Percentiles rank a stretch among this genome's conserved stretches.
phyloP scores from a whole-genome alignment of 345 rosid species.

The Rhodamnia rubescens region DNA sequence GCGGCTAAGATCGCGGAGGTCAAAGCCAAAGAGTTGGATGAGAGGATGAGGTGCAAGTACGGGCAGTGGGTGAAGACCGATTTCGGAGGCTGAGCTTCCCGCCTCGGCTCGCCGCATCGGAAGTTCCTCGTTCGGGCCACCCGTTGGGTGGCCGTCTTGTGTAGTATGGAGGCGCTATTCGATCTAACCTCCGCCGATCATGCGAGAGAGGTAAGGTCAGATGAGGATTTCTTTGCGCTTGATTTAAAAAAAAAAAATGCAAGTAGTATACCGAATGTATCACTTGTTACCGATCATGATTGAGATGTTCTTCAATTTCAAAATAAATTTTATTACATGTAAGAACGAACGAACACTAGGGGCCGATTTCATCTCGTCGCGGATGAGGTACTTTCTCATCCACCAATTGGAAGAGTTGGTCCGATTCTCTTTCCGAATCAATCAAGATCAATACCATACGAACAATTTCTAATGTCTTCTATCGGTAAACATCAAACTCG shows the following conservation, averaged over 20 bases:
- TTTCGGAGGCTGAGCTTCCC: slow-evolving; percentile 28
- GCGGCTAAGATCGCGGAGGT: slow-evolving; percentile 25
- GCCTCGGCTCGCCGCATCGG: not conserved
- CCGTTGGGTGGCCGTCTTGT: slow-evolving; percentile 12
- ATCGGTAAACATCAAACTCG: not conserved
- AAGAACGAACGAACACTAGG: not conserved
- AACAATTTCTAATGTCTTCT: too few species aligned
- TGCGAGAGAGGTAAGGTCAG: not conserved
- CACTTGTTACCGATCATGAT: not conserved
- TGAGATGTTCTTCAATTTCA: not conserved
- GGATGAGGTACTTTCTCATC: not conserved
- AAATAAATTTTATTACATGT: not conserved
- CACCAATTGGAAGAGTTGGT: not conserved
- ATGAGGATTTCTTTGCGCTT: not conserved
- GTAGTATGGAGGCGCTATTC: not conserved
- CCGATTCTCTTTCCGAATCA: not conserved
- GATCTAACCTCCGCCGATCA: not conserved
- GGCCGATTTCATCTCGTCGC: not conserved
- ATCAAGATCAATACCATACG: too few species aligned
- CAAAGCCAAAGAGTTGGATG: slow-evolving; percentile 33
- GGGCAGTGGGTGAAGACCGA: slow-evolving; percentile 46
- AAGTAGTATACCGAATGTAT: not conserved
- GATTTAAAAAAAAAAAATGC: not conserved
- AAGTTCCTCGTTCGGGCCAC: slow-evolving; percentile 17
- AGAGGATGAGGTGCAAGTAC: slow-evolving; percentile 19